Evolutionary conservation across 345 rosid genomes (phyloP), one percentile per base, ranked within the genome.

Genomic region (Moricandia moricandioides): DNA sequence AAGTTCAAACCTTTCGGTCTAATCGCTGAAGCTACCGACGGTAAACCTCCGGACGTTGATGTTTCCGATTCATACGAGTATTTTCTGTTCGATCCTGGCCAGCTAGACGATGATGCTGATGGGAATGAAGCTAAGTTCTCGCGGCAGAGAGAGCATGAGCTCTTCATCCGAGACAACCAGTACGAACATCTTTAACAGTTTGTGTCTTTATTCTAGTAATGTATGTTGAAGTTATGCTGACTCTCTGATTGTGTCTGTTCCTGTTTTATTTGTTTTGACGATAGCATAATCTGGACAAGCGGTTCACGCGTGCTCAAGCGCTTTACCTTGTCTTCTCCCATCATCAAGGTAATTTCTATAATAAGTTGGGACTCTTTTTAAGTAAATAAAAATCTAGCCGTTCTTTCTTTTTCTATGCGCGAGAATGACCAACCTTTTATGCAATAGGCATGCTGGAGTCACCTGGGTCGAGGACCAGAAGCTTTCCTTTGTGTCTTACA

Each of bases 1-100:
- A 96, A 91, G 86, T 91, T 94, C 85, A 91, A 89, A 86, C 93
- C 98, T 30, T 90, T 88, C 67, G 97, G 97, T 58, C 76, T 94
- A 69, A 79, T 94, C 34, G 96, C 96, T 47, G 96, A 94, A 79
- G 90, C 96, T 66, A 85, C 88, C 6, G 98, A 91, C 68, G 87
- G 87, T 43, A 87, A 88, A 47, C 83, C 87, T 6, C 81, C 78
- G 1, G 61, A 62, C 6, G 88, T 77, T 8, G 60, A 63, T 40
- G 29, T 21, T 7, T 5, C 77, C 9, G 85, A 88, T 62, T 80
- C 83, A 58, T 88, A 93, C 74, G 88, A 89, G 80, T 93, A 91
- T 78, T 78, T 89, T 62, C 91, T 93, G 64, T 93, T 91, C 73
- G 92, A 88, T 45, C 89, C 96, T 60, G 74, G 87, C 66, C 87